These are phyloP conservation scores for Malassezia brasiliensis DNA, from an alignment of 1,284 basidiomycete genomes.

Conservation along the genomic window DNA sequence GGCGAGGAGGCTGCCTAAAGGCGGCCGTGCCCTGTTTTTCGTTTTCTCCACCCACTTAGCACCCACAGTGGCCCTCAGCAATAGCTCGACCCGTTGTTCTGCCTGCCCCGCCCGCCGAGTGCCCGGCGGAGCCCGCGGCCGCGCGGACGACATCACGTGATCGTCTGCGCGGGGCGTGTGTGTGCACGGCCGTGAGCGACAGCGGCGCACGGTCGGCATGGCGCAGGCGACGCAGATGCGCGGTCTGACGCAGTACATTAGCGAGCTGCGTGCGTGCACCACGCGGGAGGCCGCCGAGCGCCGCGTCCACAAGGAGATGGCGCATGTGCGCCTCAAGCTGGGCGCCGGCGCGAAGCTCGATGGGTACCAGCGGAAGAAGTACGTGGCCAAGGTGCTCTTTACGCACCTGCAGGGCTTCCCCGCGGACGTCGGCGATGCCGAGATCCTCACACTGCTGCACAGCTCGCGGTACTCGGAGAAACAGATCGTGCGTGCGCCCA, in stretches of 20 bases:
- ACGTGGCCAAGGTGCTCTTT: conserved; percentile 81
- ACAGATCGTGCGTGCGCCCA: conserved; percentile 68
- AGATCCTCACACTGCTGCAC: conserved; percentile 93
- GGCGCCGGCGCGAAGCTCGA: conserved; percentile 78
- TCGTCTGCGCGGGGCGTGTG: too few relatives aligned
- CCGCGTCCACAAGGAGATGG: conserved; percentile 98
- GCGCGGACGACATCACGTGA: too few relatives aligned
- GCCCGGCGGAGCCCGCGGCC: too few relatives aligned
- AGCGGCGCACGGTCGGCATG: not conserved
- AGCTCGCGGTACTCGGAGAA: conserved; percentile 95
- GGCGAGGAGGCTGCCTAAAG: conserved; percentile 46
- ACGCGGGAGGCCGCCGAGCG: conserved; percentile 64
- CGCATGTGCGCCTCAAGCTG: conserved; percentile 97
- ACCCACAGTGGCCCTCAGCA: conserved; percentile 1
- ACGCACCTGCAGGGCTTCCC: conserved; percentile 98
- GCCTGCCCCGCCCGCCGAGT: too few relatives aligned
- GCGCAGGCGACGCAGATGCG: conserved; percentile 21
- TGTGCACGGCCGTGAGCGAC: not conserved
- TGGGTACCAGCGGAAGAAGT: conserved; percentile 99
- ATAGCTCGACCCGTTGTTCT: not conserved
- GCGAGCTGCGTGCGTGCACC: conserved; percentile 79
- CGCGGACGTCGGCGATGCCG: conserved; percentile 98
- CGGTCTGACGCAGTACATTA: conserved; percentile 68
- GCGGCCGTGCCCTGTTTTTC: not conserved
- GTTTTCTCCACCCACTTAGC: conserved; percentile 2